These are phyloP conservation scores for Ophiostoma sp. DNA, from an alignment of 2,329 filamentous ascomycete species.

Conservation along the genomic window DNA sequence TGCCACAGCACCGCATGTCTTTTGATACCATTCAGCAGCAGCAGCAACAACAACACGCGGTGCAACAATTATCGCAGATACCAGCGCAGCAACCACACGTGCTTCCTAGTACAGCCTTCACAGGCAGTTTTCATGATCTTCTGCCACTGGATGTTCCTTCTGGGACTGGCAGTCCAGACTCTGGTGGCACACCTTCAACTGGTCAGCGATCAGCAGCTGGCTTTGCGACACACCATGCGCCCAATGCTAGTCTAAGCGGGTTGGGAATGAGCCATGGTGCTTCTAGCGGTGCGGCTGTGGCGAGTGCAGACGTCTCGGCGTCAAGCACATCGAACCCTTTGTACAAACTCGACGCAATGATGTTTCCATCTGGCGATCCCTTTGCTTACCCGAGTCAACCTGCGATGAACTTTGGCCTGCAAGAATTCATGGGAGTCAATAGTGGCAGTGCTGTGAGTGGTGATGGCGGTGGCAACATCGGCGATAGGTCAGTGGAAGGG, in stretches of 20 bases:
- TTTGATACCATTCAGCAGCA: slow-evolving; percentile 29
- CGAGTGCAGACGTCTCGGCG: slow-evolving; percentile 12
- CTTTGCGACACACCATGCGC: slow-evolving; percentile 27
- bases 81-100: slow-evolving; percentile 17
- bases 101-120: slow-evolving; percentile 32
- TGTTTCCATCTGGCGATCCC: slow-evolving; percentile 74
- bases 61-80: slow-evolving; percentile 8
- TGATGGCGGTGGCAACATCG: not conserved
- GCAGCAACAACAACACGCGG: not conserved
- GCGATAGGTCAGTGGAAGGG: not conserved
- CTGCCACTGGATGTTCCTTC: slow-evolving; percentile 43
- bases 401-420: slow-evolving; percentile 50
- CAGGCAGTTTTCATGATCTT: slow-evolving; percentile 41
- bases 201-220: slow-evolving; percentile 30
- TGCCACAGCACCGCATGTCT: slow-evolving; percentile 28
- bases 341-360: slow-evolving; percentile 68
- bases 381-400: slow-evolving; percentile 73
- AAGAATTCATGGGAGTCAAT: slow-evolving; percentile 22
- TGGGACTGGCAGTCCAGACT: slow-evolving; percentile 38
- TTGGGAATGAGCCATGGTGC: not conserved
- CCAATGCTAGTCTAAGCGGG: slow-evolving; percentile 12
- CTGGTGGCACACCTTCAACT: slow-evolving; percentile 32
- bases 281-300: not conserved
- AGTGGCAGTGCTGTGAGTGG: slow-evolving; percentile 18
- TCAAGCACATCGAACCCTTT: slow-evolving; percentile 41